A percentile compares a stretch with the other conserved stretches of the same genome.
phyloP scores from a whole-genome alignment of 177 flowering plant genomes.

The Telopea speciosissima region DNA sequence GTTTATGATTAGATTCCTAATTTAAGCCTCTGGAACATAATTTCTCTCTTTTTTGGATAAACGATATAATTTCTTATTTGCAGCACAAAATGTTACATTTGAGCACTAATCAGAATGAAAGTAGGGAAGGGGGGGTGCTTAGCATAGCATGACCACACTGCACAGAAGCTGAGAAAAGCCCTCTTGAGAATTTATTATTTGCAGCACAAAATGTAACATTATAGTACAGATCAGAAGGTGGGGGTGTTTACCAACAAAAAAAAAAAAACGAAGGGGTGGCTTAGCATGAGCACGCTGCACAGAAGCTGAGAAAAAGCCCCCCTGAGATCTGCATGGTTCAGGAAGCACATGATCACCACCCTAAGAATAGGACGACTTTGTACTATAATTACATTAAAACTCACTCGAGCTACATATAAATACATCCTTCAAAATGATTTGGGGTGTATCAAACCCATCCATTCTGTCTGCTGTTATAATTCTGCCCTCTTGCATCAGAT shows the following conservation, averaged over 20 bases:
- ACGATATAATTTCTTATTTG: background rate
- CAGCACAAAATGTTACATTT: background rate
- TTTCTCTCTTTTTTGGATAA: too few species aligned
- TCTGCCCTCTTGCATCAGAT: conserved; percentile 29
- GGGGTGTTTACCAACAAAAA: too few species aligned
- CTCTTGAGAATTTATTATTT: background rate
- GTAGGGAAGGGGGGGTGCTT: background rate
- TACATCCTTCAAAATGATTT: background rate
- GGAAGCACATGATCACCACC: background rate
- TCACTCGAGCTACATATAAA: background rate
- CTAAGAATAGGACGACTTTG: background rate
- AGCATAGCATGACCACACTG: background rate
- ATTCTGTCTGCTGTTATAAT: conserved; percentile 33
- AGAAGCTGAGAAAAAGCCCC: background rate
- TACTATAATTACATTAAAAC: background rate
- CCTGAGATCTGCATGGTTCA: background rate
- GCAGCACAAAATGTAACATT: background rate
- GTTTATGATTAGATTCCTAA: too few species aligned
- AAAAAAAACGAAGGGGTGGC: background rate
- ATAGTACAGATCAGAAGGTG: background rate
- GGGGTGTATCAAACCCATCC: conserved; percentile 17
- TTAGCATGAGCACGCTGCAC: background rate
- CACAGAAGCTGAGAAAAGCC: background rate
- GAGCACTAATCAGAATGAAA: background rate
- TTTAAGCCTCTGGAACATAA: too few species aligned